Conservation (phyloP, 306 rosid genomes). For the Senna siamea region DNA sequence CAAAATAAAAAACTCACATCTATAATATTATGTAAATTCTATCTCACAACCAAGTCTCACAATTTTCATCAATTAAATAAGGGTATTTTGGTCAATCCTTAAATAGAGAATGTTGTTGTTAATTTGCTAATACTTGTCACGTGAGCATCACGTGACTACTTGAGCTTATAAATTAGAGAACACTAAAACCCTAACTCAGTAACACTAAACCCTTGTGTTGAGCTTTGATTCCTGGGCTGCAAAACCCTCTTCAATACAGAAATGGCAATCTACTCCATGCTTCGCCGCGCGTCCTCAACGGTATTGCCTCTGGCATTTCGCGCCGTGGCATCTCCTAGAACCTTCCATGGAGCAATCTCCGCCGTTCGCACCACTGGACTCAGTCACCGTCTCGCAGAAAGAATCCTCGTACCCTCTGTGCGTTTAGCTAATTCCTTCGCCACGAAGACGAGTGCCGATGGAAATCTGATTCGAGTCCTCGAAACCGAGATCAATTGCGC, state of each 20-base stretch:
- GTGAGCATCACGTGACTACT: neutral
- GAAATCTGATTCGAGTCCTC: constrained; percentile 46
- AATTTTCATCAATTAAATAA: too few relatives aligned
- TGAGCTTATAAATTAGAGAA: neutral
- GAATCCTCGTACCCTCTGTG: constrained; percentile 42
- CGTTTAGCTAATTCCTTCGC: constrained; percentile 52
- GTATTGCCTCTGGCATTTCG: constrained; percentile 54
- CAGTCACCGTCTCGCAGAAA: constrained; percentile 31
- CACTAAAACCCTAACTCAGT: constrained; percentile 38
- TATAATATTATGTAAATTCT: too few relatives aligned
- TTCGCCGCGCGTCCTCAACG: constrained; percentile 68
- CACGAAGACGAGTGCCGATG: constrained; percentile 41
- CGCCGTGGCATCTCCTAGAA: constrained; percentile 45
- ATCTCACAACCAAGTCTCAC: too few relatives aligned
- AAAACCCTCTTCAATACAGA: neutral
- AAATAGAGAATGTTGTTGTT: too few relatives aligned
- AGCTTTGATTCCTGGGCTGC: too few relatives aligned
- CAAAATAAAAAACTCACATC: too few relatives aligned
- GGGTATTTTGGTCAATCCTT: too few relatives aligned
- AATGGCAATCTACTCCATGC: constrained; percentile 65
- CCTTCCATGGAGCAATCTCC: constrained; percentile 51
- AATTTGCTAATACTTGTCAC: neutral
- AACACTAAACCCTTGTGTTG: constrained; percentile 24
- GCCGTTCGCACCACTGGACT: constrained; percentile 35
- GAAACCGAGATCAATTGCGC: constrained; percentile 69